Conservation (phyloP, 108 stramenopile genomes). For the Pseudonitzschia multiseries region DNA sequence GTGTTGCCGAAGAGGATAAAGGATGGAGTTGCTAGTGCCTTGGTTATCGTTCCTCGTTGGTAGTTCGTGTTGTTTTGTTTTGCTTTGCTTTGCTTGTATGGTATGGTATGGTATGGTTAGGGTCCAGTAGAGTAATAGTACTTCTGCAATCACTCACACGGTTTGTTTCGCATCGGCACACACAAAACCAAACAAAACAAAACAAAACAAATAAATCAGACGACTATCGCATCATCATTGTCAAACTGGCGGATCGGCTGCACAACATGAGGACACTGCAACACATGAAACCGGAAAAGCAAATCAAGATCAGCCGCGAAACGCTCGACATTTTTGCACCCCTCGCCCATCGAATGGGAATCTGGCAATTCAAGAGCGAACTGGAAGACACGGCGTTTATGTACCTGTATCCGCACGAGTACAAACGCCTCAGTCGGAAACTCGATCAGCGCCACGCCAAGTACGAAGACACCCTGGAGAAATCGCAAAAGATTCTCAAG, state of each 20-base stretch:
- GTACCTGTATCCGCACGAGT: constrained; percentile 92
- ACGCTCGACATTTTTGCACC: constrained; percentile 96
- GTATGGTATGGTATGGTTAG: too few species aligned
- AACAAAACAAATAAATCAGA: too few species aligned
- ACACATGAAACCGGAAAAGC: constrained; percentile 93
- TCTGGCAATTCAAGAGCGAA: constrained; percentile 96
- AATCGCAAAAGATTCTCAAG: constrained; percentile 70
- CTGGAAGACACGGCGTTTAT: constrained; percentile 95
- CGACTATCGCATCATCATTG: constrained; percentile 94
- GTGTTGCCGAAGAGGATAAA: too few species aligned
- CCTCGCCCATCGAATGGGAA: constrained; percentile 93
- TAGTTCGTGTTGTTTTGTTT: background rate
- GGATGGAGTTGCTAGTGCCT: too few species aligned
- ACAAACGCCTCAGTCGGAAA: constrained; percentile 74
- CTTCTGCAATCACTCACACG: too few species aligned
- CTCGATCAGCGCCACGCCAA: constrained; percentile 65
- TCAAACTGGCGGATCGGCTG: constrained; percentile 93
- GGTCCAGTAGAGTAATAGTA: too few species aligned
- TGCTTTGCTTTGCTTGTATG: background rate
- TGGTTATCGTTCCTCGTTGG: too few species aligned
- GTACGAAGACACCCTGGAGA: constrained; percentile 76
- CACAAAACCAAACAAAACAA: too few species aligned
- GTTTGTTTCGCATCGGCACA: background rate
- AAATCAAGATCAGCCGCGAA: constrained; percentile 89
- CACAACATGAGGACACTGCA: constrained; percentile 95